Evolutionary conservation across 495 filamentous ascomycete species (phyloP), one percentile per base, ranked within the genome.

Genomic region (Hapsidospora chrysogenum): DNA sequence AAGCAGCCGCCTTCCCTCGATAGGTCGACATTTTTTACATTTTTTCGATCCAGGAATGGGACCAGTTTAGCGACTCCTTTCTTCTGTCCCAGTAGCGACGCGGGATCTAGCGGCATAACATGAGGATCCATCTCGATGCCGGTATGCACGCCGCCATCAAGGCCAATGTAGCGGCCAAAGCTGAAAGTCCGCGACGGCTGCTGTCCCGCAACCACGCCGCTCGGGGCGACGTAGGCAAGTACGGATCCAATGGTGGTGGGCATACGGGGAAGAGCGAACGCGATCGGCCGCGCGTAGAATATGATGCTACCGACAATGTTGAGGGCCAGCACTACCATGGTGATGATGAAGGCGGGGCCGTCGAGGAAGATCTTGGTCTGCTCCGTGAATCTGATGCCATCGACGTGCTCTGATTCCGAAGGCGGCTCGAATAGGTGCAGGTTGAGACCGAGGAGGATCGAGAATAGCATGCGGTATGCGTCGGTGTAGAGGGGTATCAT

Each of bases 131-230:
- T 48, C 39, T 68, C 62, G 36, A 64, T 57, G 0, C 63, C 63
- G 9, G 61, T 35, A 40, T 63, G 57, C 1, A 46, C 46, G 23
- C 47, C 50, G 1, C 59, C 52, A 44, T 68, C 61, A 0, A 40
- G 48, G 1, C 62, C 63, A 7, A 63, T 36, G 31, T 50, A 64
- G 6, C 44, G 42, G 0, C 61, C 63, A 45, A 53, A 66, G 9
- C 51, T 56, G 38, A 60, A 64, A 5, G 39, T 40, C 25, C 3
- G 2, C 14, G 7, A 8, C 3, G 27, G 7, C 20, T 9, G 14
- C 2, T 23, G 15, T 3, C 7, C 14, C 8, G n/a, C 9, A 10
- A 31, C 16, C 1, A 41, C 36, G 1, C 42, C 41, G 31, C 54
- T 55, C 1, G 47, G 49, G 2, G 39, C 31, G 7, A 55, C 44